Evolutionary conservation across 1,284 basidiomycete genomes (phyloP).

Genomic region (Bondarzewia mesenterica): DNA sequence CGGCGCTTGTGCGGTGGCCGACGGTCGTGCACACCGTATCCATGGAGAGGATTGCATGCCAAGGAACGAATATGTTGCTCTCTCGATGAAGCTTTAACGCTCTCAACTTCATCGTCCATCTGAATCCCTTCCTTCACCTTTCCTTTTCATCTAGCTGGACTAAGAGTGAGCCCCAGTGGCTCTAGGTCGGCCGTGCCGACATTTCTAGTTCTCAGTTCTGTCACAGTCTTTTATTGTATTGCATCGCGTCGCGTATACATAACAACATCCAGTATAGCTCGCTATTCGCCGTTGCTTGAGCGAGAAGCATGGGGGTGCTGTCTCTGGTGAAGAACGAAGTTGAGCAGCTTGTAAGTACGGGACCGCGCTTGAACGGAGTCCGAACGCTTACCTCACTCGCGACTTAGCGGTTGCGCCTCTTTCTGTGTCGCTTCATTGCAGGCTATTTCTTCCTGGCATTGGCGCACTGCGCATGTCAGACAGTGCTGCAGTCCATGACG

Average conservation of each 20-base stretch:
- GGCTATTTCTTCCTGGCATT: neutral
- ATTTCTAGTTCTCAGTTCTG: neutral
- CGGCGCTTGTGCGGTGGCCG: too few relatives aligned
- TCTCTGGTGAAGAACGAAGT: neutral
- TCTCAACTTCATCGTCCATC: neutral
- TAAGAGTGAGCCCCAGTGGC: neutral
- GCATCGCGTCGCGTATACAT: neutral
- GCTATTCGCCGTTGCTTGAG: neutral
- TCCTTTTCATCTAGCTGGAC: neutral
- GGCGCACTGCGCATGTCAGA: neutral
- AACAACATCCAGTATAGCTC: neutral
- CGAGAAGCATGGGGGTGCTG: neutral
- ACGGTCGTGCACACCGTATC: neutral
- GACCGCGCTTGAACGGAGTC: neutral
- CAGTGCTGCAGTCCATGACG: neutral
- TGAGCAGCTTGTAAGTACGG: neutral
- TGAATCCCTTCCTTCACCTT: neutral
- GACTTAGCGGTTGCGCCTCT: neutral
- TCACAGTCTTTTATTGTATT: too few relatives aligned
- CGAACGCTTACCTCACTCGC: neutral
- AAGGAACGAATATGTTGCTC: neutral
- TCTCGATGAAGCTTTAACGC: neutral
- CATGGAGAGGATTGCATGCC: neutral
- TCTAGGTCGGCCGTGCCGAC: neutral
- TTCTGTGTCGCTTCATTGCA: neutral